Evolutionary conservation across 108 stramenopile species (phyloP), one percentile per base, ranked within the genome.

Genomic region (Cyclotella baltica): DNA sequence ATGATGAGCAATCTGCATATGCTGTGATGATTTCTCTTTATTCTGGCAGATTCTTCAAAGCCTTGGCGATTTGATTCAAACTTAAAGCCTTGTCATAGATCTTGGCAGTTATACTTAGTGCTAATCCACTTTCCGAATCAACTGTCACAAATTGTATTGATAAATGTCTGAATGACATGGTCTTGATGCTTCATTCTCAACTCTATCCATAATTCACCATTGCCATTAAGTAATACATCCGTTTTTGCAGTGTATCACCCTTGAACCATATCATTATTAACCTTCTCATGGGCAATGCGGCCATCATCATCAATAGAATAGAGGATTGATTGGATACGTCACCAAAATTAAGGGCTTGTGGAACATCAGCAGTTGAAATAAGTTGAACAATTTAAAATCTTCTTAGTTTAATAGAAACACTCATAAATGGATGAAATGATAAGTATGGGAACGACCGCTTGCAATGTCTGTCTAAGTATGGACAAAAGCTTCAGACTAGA

Each of bases 131-230:
- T 36, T 80, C 84, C 13, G 92, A 90, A 57, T 88, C 89, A 34
- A 92, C 76, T 88, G 62, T 96, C 96, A 6, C 83, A 75, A 69
- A 95, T 96, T 65, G 88, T 85, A 9, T 30, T 67, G 51, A 88
- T 88, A 22, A 99, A 77, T 25, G 81, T 86, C 43, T 93, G 86
- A 65, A 98, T 94, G 43, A 98, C 99, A 40, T 96, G 84, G 38
- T 96, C 97, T 78, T 98, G 96, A 78, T 99, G 99, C 75, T 93
- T 85, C 67, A 97, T 94, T 48, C 96, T 88, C 59, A 98, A 75
- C 83, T 99, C 97, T 9, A 93, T 93, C 99, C 99, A 99, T 18
- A 99, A 78, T 51, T 88, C 86, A 73, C 98, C 99, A 59, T 92
- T 90, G 46, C 98, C 99, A 59, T 96, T 97, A 20, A 99, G 80